These are phyloP conservation scores for Clarkia xantiana DNA, from an alignment of 345 rosid species.

Conservation along the genomic window DNA sequence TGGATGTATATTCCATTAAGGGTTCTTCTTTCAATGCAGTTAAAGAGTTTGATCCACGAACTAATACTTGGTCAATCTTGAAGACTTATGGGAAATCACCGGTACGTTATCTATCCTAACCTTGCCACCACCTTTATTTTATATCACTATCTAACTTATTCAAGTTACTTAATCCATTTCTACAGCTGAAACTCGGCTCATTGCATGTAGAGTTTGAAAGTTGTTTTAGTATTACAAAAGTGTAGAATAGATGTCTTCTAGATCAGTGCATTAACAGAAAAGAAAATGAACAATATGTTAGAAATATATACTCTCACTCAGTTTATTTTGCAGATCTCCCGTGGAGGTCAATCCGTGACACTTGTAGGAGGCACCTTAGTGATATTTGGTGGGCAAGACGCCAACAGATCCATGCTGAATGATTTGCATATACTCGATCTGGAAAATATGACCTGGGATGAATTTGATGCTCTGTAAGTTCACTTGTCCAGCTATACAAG, in stretches of 20 bases:
- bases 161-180: too few relatives aligned
- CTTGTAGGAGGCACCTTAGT: constrained; percentile 76
- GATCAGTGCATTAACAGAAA: too few relatives aligned
- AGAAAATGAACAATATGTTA: too few relatives aligned
- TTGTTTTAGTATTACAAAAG: too few relatives aligned
- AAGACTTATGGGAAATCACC: constrained; percentile 96
- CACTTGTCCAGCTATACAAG: neutral
- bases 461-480: constrained; percentile 85
- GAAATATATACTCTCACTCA: constrained; percentile 3
- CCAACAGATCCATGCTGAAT: constrained; percentile 74
- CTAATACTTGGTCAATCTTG: constrained; percentile 65
- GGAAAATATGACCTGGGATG: constrained; percentile 99
- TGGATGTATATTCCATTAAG: neutral
- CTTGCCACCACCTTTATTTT: neutral
- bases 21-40: constrained; percentile 30
- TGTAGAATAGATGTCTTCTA: too few relatives aligned
- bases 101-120: constrained; percentile 32
- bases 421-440: constrained; percentile 95
- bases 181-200: too few relatives aligned
- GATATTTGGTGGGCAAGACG: constrained; percentile 97
- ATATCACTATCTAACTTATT: neutral
- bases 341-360: constrained; percentile 96
- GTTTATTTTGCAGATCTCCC: constrained; percentile 56
- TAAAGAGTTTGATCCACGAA: constrained; percentile 69
- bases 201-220: too few relatives aligned